Evolutionary conservation across 305 asterid species (phyloP).

Genomic region (Fraxinus dipetala): DNA sequence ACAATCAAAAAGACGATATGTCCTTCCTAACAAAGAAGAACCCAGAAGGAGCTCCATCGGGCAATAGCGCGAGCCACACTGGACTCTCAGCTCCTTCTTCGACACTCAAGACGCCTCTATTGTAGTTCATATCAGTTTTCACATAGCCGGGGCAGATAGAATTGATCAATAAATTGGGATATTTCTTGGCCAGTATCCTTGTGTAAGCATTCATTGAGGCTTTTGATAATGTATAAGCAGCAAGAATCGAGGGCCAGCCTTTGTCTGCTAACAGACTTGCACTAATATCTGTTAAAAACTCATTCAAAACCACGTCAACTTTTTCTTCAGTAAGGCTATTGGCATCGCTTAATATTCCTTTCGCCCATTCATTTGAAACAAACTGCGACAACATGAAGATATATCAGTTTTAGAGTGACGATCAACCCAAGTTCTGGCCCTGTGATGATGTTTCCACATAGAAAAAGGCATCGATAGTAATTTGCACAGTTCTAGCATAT

Average conservation of each 20-base stretch:
- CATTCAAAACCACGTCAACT: conserved; percentile 36
- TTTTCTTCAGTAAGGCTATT: conserved; percentile 39
- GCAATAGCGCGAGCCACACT: conserved; percentile 43
- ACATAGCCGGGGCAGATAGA: conserved; percentile 60
- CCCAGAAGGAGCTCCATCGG: conserved; percentile 55
- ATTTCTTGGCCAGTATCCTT: conserved; percentile 41
- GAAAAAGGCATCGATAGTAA: background rate
- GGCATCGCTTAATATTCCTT: conserved; percentile 27
- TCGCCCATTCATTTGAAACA: conserved; percentile 39
- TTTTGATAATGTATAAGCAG: conserved; percentile 56
- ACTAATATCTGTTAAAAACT: conserved; percentile 32
- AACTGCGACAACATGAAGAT: conserved; percentile 23
- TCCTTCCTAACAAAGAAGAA: conserved; percentile 32
- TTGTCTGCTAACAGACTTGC: conserved; percentile 24
- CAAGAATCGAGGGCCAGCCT: conserved; percentile 36
- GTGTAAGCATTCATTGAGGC: conserved; percentile 58
- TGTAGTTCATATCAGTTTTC: conserved; percentile 44
- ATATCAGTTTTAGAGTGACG: background rate
- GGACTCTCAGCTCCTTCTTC: conserved; percentile 59
- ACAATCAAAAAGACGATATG: conserved; percentile 17
- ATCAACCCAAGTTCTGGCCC: background rate
- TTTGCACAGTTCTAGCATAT: background rate
- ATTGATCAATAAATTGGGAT: conserved; percentile 37
- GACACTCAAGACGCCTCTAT: conserved; percentile 30
- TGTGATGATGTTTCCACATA: background rate